A percentile compares a stretch with the other conserved stretches of the same genome.
Evolutionary conservation across 176 grass and related monocot genomes (phyloP).

Genomic region (Carex pumila): DNA sequence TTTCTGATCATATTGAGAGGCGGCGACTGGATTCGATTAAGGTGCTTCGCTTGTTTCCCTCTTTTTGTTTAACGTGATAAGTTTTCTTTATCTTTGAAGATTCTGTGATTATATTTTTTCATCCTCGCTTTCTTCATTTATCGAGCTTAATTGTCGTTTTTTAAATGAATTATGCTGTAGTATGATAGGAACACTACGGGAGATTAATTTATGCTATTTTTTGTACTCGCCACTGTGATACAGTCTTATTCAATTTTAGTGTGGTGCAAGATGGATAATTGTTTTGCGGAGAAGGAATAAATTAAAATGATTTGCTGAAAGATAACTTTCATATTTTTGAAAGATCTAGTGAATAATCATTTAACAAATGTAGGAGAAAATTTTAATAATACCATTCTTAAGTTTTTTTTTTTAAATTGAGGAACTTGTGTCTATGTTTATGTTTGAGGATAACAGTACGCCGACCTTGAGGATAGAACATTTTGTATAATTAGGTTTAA

Average conservation of each 20-base stretch:
- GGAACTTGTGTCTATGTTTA: neutral
- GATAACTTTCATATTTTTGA: neutral
- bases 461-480: neutral
- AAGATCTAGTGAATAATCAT: neutral
- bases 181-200: neutral
- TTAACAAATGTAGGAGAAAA: neutral
- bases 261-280: neutral
- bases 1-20: slow-evolving; percentile 53
- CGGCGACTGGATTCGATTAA: slow-evolving; percentile 26
- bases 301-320: neutral
- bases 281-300: neutral
- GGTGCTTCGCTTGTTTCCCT: neutral
- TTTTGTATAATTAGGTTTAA: neutral
- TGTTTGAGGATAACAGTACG: neutral
- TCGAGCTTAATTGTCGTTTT: neutral
- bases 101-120: neutral
- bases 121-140: neutral
- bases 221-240: neutral
- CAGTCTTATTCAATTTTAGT: neutral
- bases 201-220: neutral
- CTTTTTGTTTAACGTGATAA: neutral
- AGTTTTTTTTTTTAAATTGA: neutral
- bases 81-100: neutral
- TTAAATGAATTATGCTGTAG: neutral
- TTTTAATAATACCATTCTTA: neutral